A percentile compares a stretch with the other conserved stretches of the same genome.
Conservation (phyloP, 1,139 yeast species). For the Taphrina populina region DNA sequence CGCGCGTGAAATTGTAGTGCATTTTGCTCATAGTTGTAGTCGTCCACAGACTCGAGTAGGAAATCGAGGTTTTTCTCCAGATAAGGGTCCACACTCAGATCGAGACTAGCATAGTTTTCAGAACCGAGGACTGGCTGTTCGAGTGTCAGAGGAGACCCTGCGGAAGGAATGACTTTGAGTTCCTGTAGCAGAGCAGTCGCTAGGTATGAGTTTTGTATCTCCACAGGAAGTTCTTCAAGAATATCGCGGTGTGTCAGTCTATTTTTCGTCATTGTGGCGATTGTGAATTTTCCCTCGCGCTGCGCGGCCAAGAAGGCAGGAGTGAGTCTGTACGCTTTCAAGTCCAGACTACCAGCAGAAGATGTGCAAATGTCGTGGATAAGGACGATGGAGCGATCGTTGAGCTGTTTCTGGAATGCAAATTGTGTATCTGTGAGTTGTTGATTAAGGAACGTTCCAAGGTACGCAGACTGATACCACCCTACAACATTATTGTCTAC, state of each 20-base stretch:
- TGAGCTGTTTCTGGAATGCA: conserved; percentile 52
- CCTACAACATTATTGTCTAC: conserved; percentile 75
- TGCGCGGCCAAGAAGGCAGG: conserved; percentile 60
- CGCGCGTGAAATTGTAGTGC: conserved; percentile 83
- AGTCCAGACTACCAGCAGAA: conserved; percentile 56
- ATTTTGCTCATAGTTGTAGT: conserved; percentile 75
- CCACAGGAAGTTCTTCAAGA: conserved; percentile 69
- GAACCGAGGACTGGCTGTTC: conserved; percentile 32
- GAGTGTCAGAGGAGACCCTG: conserved; percentile 36
- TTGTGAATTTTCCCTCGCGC: conserved; percentile 57
- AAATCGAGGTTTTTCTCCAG: conserved; percentile 59
- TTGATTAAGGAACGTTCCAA: conserved; percentile 69
- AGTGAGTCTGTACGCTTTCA: conserved; percentile 70
- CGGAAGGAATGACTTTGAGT: conserved; percentile 33
- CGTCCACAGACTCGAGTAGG: conserved; percentile 71
- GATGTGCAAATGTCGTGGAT: conserved; percentile 75
- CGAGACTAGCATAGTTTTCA: conserved; percentile 46
- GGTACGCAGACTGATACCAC: conserved; percentile 71
- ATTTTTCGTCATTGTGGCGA: conserved; percentile 61
- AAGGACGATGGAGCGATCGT: conserved; percentile 50
- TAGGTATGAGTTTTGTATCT: conserved; percentile 61
- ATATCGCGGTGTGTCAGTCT: conserved; percentile 66
- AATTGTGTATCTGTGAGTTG: conserved; percentile 41
- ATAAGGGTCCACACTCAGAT: conserved; percentile 49
- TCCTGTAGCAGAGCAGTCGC: conserved; percentile 48